phyloP scores from a whole-genome alignment of 2,329 filamentous ascomycete species.

The Ceratocystis huliohia region DNA sequence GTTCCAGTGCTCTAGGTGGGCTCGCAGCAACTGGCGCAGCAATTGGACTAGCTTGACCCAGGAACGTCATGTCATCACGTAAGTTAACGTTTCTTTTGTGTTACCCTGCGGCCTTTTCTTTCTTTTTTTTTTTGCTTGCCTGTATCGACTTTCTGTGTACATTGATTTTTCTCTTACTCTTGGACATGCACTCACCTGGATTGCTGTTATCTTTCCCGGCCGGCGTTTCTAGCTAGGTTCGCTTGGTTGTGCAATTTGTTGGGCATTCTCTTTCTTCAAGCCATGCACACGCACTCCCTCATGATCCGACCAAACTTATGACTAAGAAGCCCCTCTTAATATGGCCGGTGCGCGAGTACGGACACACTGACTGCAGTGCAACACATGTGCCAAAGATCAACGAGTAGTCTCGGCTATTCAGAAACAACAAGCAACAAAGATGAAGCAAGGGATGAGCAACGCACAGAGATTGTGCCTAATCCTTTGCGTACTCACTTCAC shows the following conservation, averaged over 20 bases:
- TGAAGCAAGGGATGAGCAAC: not conserved
- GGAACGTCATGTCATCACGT: conserved; percentile 78
- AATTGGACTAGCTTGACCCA: conserved; percentile 82
- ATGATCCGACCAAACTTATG: conserved; percentile 16
- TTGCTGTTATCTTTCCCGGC: not conserved
- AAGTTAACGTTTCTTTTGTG: conserved; percentile 35
- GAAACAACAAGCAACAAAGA: not conserved
- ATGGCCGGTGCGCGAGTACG: conserved; percentile 4
- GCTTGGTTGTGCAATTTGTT: conserved; percentile 1
- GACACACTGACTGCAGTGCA: not conserved
- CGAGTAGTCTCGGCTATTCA: not conserved
- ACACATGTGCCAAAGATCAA: not conserved
- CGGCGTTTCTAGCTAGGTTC: not conserved
- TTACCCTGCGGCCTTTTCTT: not conserved
- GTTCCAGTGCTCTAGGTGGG: conserved; percentile 89
- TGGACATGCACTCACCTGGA: not conserved
- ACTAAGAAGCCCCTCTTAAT: conserved; percentile 23
- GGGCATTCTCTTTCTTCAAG: conserved; percentile 18
- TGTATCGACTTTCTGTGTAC: not conserved
- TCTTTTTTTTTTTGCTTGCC: not conserved
- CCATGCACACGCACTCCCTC: conserved; percentile 16
- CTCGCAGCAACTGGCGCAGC: conserved; percentile 93
- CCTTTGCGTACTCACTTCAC: not conserved
- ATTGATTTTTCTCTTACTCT: not conserved
- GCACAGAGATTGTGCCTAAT: not conserved